Evolutionary conservation across 352 stramenopile species (phyloP).

Genomic region (Globisporangium paddicum): DNA sequence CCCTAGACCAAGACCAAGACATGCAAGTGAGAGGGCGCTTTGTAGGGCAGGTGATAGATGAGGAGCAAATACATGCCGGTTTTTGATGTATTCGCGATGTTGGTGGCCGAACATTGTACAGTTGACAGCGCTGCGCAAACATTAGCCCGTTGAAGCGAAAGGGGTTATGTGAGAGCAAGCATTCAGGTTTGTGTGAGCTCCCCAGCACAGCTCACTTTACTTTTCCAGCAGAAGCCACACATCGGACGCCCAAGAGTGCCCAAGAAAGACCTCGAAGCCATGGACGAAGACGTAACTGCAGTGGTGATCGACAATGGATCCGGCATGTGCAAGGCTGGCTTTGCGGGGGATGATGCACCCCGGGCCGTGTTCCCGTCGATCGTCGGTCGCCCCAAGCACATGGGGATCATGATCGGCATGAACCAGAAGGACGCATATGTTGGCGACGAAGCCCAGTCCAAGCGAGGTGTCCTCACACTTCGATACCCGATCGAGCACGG

Average conservation of each 20-base stretch:
- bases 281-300: conserved; percentile 58
- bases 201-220: neutral
- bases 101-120: neutral
- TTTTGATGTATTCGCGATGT: neutral
- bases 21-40: neutral
- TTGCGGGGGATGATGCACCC: conserved; percentile 96
- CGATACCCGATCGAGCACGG: conserved; percentile 99
- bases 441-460: conserved; percentile 91
- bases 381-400: conserved; percentile 94
- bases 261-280: conserved; percentile 9
- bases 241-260: neutral
- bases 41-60: neutral
- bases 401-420: conserved; percentile 97
- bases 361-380: conserved; percentile 97
- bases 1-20: neutral
- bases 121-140: neutral
- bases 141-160: neutral
- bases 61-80: neutral
- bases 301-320: conserved; percentile 97
- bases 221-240: neutral
- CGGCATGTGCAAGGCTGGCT: conserved; percentile 99
- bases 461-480: conserved; percentile 91
- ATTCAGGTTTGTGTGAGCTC: neutral
- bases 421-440: conserved; percentile 95
- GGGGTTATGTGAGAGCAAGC: neutral